Conservation (phyloP, 1,284 basidiomycete genomes). For the Kalmanozyma brasiliensis region DNA sequence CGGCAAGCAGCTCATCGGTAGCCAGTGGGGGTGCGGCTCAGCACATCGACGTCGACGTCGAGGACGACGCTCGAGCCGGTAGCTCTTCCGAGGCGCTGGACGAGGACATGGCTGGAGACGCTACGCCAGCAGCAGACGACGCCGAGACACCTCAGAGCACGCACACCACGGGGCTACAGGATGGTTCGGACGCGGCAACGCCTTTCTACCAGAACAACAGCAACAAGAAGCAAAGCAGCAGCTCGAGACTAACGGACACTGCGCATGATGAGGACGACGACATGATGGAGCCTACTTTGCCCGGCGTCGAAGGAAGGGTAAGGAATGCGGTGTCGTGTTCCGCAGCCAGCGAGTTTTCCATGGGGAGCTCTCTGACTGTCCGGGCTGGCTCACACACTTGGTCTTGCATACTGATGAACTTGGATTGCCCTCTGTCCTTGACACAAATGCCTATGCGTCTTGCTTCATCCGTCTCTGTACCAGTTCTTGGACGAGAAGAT, state of each 20-base stretch:
- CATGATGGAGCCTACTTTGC: conserved; percentile 26
- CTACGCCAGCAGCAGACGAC: conserved; percentile 14
- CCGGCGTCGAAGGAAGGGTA: conserved; percentile 27
- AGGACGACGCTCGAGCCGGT: conserved; percentile 10
- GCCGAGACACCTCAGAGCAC: conserved; percentile 26
- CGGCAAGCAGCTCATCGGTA: conserved; percentile 13
- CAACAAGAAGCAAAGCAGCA: conserved; percentile 16
- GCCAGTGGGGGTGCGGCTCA: conserved; percentile 11
- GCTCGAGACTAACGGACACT: conserved; percentile 5
- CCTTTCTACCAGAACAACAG: conserved; percentile 26
- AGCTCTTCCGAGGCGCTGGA: conserved; percentile 1
- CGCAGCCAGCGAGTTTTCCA: neutral
- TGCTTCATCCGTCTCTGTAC: neutral
- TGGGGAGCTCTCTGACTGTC: neutral
- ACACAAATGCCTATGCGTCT: neutral
- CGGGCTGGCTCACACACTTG: neutral
- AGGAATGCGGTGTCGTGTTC: too few relatives aligned
- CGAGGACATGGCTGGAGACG: conserved; percentile 20
- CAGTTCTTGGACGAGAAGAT: conserved; percentile 55
- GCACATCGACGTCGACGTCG: conserved; percentile 17
- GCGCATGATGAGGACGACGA: conserved; percentile 32
- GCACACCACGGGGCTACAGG: conserved; percentile 7
- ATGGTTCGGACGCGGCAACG: conserved; percentile 28
- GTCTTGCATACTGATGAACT: too few relatives aligned
- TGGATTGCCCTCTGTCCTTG: neutral